These are phyloP conservation scores for Dactylellina sp. DNA, from an alignment of 2,329 filamentous ascomycete species.

Conservation along the genomic window DNA sequence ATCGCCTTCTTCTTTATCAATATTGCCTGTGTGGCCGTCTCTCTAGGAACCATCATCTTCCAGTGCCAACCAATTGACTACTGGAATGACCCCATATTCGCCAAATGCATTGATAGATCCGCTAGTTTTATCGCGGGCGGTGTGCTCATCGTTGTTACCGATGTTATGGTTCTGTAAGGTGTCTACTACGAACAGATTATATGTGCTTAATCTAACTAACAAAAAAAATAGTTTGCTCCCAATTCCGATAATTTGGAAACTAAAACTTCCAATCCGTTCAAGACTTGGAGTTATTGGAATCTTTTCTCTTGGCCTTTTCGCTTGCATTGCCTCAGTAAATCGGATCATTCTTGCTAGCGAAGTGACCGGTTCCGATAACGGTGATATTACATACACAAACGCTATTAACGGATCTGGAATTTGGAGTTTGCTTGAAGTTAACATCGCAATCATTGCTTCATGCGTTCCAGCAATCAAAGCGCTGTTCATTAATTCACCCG, in stretches of 20 bases:
- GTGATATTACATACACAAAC: slow-evolving; percentile 53
- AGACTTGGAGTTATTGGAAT: slow-evolving; percentile 66
- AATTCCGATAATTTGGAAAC: slow-evolving; percentile 66
- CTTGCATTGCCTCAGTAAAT: slow-evolving; percentile 48
- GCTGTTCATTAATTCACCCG: slow-evolving; percentile 32
- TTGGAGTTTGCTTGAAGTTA: slow-evolving; percentile 53
- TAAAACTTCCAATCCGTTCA: slow-evolving; percentile 67
- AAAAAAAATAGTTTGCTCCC: slow-evolving; percentile 64
- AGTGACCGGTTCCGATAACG: slow-evolving; percentile 38
- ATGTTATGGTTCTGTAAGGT: slow-evolving; percentile 67
- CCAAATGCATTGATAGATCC: slow-evolving; percentile 67
- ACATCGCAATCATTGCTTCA: slow-evolving; percentile 50
- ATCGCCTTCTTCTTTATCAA: slow-evolving; percentile 54
- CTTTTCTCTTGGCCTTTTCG: slow-evolving; percentile 66
- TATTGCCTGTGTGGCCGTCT: slow-evolving; percentile 43
- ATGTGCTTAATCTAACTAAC: not conserved
- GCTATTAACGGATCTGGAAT: slow-evolving; percentile 40
- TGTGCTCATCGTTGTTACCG: slow-evolving; percentile 72
- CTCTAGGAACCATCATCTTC: slow-evolving; percentile 61
- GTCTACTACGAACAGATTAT: not conserved
- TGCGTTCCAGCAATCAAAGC: slow-evolving; percentile 55
- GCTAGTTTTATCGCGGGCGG: slow-evolving; percentile 69
- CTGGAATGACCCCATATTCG: slow-evolving; percentile 61
- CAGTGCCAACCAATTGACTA: slow-evolving; percentile 64
- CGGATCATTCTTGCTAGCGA: slow-evolving; percentile 52